Evolutionary conservation across 495 filamentous ascomycete genomes (phyloP).

Genomic region (Xylaria nigripes): DNA sequence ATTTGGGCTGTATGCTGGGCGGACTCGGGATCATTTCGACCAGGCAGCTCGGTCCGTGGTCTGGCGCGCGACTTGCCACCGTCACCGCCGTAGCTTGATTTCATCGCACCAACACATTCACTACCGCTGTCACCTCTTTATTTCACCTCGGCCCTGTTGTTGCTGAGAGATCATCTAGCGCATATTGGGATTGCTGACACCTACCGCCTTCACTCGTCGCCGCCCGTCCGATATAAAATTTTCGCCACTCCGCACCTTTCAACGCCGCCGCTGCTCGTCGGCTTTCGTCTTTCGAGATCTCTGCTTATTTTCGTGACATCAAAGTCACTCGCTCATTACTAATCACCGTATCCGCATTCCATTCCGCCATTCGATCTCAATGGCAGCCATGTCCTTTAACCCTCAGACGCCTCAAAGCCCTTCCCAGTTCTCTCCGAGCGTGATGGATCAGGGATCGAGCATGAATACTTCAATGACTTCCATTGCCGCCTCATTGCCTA

Average conservation of each 20-base stretch:
- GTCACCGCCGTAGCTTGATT: slow-evolving; percentile 3
- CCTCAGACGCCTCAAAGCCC: slow-evolving; percentile 54
- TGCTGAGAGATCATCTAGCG: neutral
- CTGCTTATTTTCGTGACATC: slow-evolving; percentile 5
- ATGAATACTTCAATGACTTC: slow-evolving; percentile 38
- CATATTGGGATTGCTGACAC: neutral
- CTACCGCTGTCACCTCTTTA: neutral
- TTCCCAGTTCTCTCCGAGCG: slow-evolving; percentile 43
- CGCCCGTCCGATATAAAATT: neutral
- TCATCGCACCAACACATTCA: neutral
- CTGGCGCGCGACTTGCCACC: slow-evolving; percentile 12
- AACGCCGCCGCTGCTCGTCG: slow-evolving; percentile 1
- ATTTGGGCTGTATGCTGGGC: slow-evolving; percentile 10
- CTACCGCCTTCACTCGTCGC: neutral
- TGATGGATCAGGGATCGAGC: slow-evolving; percentile 37
- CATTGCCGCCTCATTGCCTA: slow-evolving; percentile 39
- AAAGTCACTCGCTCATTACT: slow-evolving; percentile 9
- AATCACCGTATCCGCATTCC: neutral
- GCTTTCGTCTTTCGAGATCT: slow-evolving; percentile 2
- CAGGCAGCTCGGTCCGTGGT: slow-evolving; percentile 10
- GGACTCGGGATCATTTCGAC: slow-evolving; percentile 10
- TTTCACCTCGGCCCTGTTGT: neutral
- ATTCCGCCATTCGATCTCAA: slow-evolving; percentile 17
- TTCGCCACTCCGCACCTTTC: neutral
- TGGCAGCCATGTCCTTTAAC: slow-evolving; percentile 46